A percentile compares a stretch with the other conserved stretches of the same genome.
Evolutionary conservation across 768 basidiomycete genomes (phyloP).

Genomic region (Chalciporus pseudorubinellus): DNA sequence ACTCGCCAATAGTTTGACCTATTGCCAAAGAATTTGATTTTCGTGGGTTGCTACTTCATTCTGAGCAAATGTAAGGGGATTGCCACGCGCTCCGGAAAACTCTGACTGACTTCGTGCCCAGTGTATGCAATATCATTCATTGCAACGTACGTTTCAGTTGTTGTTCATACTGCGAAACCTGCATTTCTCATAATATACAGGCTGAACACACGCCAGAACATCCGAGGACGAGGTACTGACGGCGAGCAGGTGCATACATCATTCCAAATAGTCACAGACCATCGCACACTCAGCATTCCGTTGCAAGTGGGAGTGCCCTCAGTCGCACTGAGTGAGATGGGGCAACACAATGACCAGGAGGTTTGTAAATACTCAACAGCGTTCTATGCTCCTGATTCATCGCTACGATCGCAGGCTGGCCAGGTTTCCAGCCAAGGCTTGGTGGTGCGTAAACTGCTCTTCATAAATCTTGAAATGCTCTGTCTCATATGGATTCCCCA

Average conservation of each 20-base stretch:
- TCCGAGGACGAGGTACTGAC: constrained; percentile 58
- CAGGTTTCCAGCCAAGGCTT: background rate
- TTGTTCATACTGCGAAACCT: background rate
- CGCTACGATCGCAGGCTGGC: constrained; percentile 1
- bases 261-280: constrained; percentile 26
- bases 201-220: constrained; percentile 56
- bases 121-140: constrained; percentile 68
- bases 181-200: constrained; percentile 32
- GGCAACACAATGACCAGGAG: background rate
- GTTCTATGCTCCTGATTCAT: background rate
- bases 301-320: background rate
- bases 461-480: background rate
- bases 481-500: background rate
- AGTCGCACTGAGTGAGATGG: background rate
- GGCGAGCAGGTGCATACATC: constrained; percentile 25
- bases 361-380: constrained; percentile 4
- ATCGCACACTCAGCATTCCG: background rate
- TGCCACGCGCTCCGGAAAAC: background rate
- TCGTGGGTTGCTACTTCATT: constrained; percentile 59
- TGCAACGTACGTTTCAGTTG: constrained; percentile 49
- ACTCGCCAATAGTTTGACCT: constrained; percentile 48
- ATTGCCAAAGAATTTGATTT: constrained; percentile 55
- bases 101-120: constrained; percentile 17
- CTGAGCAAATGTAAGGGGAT: constrained; percentile 57
- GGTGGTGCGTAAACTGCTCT: constrained; percentile 3